phyloP scores from a whole-genome alignment of 208 protist species.

The Trypanosoma vivax region DNA sequence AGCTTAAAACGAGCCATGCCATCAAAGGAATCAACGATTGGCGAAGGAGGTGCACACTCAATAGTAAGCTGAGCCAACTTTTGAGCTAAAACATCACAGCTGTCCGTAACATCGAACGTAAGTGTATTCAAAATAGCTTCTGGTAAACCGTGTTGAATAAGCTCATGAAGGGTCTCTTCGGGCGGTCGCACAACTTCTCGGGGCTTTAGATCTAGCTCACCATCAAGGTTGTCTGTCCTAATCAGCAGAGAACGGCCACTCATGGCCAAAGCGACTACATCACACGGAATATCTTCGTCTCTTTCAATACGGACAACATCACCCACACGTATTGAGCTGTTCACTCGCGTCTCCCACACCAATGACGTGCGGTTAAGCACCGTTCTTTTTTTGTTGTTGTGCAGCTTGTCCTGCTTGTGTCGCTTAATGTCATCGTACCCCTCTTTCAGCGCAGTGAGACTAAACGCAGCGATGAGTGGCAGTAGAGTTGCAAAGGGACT shows the following conservation, averaged over 20 bases:
- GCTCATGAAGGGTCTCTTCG: too few species aligned
- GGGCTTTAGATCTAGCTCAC: conserved; percentile 91
- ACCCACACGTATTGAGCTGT: conserved; percentile 64
- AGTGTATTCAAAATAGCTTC: not conserved
- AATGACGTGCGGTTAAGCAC: conserved; percentile 26
- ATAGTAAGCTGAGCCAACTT: conserved; percentile 28
- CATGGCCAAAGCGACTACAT: conserved; percentile 73
- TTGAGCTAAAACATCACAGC: conserved; percentile 1
- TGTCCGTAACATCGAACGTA: conserved; percentile 22
- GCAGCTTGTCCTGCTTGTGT: conserved; percentile 57
- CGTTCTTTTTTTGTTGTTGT: conserved; percentile 58
- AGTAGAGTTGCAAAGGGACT: conserved; percentile 89
- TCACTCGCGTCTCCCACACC: conserved; percentile 31
- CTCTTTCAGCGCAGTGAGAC: conserved; percentile 91
- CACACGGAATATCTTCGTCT: conserved; percentile 88
- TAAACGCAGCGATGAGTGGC: conserved; percentile 91
- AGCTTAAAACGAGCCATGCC: conserved; percentile 24
- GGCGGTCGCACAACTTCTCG: conserved; percentile 60
- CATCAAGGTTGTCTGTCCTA: conserved; percentile 93
- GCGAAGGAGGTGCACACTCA: conserved; percentile 59
- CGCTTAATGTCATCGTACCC: conserved; percentile 93
- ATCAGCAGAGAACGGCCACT: conserved; percentile 56
- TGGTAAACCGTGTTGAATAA: too few species aligned
- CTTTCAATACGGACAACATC: conserved; percentile 73
- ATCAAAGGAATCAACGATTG: conserved; percentile 89